Evolutionary conservation across 2,329 filamentous ascomycete species (phyloP).

Genomic region (Pseudogymnoascus destructans): DNA sequence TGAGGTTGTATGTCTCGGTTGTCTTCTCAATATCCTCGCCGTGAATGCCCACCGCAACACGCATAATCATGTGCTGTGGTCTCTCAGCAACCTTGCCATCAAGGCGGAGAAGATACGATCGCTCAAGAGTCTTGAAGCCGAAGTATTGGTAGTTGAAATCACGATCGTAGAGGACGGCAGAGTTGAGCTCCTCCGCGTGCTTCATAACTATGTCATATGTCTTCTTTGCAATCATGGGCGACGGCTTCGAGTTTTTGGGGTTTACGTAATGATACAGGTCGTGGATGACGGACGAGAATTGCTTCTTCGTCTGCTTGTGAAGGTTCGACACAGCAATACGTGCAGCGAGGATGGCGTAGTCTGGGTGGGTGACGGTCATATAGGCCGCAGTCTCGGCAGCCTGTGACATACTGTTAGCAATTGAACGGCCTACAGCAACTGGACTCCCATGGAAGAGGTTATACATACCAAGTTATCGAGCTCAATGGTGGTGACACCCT

Average conservation of each 20-base stretch:
- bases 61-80: slow-evolving; percentile 99
- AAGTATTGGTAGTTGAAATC: slow-evolving; percentile 99
- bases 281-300: slow-evolving; percentile 89
- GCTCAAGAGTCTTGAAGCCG: slow-evolving; percentile 97
- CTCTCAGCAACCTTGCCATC: slow-evolving; percentile 93
- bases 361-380: slow-evolving; percentile 98
- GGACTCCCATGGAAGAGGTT: slow-evolving; percentile 18
- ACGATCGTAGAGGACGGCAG: slow-evolving; percentile 95
- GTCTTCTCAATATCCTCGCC: slow-evolving; percentile 88
- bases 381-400: slow-evolving; percentile 97
- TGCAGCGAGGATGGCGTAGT: slow-evolving; percentile 96
- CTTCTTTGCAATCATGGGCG: slow-evolving; percentile 88
- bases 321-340: slow-evolving; percentile 98
- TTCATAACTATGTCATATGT: slow-evolving; percentile 91
- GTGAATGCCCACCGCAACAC: slow-evolving; percentile 93
- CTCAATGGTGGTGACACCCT: slow-evolving; percentile 92
- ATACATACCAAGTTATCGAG: slow-evolving; percentile 82
- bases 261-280: slow-evolving; percentile 96
- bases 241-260: slow-evolving; percentile 69
- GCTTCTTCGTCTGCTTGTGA: slow-evolving; percentile 99
- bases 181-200: slow-evolving; percentile 94
- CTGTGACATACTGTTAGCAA: slow-evolving; percentile 34
- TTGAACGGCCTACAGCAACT: slow-evolving; percentile 10
- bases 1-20: slow-evolving; percentile 95
- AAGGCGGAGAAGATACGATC: slow-evolving; percentile 91